Base-by-base conservation (phyloP, 2,329 filamentous ascomycete species). In the Phaeosphaeriaceae sp. region DNA sequence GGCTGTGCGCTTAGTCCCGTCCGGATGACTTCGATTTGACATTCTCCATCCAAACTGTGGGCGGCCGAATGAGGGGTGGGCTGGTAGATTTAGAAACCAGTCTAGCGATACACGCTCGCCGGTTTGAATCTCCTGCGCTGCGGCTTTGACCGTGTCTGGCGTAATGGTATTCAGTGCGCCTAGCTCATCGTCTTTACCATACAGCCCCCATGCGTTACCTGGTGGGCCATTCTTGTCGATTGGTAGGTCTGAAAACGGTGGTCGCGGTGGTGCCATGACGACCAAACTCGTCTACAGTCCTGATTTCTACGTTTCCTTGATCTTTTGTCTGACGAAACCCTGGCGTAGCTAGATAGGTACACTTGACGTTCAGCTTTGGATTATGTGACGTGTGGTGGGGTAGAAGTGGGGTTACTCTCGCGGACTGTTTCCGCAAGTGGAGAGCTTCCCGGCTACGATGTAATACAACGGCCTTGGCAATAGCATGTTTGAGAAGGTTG, bases 151-250 rank as follows among this genome's bases (percentile, higher is more conserved):
- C 9, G 71, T 72, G n/a, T 71, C 63, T 0, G 78, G 74, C 0
- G 81, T 84, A 45, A 84, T 73, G 2, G 82, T 73, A 61, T 84
- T 84, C 1, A 85, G 71, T 58, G 79, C 81, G 18, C 82, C 82
- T 9, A 82, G 72, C 54, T 83, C 71, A 50, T 84, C 82, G 2
- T 72, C 48, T 4, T 71, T 60, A 2, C 81, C 81, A 52, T 81
- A 83, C 4, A 82, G 75, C 1, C 81, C 81, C 82, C 82, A 85
- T 5, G 82, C 79, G 48, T 84, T 84, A 6, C 79, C 78, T 2
- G 67, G 73, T 6, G 81, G 80, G 0, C 80, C 80, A 47, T 74
- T 65, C 38, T 78, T 77, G 47, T 76, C 74, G 1, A 84, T 72
- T 0, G 81, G 81, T 0, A 84, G 76, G 3, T 74, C 68, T 6